Evolutionary conservation across 1,284 basidiomycete species (phyloP).

Genomic region (Heterobasidion annosum): DNA sequence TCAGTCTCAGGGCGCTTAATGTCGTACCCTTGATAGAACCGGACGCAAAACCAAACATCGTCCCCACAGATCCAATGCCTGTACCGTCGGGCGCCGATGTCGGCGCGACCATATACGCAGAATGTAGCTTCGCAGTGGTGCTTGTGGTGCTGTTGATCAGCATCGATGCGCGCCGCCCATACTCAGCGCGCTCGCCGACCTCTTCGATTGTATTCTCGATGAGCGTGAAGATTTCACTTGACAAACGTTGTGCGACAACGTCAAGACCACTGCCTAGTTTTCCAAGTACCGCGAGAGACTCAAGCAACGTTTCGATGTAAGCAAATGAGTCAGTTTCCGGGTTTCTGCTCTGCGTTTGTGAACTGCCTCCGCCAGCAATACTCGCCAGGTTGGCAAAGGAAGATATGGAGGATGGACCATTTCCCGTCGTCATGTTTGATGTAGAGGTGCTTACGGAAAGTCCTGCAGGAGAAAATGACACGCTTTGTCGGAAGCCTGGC

Average conservation of each 20-base stretch:
- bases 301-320: slow-evolving; percentile 91
- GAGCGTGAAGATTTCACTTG: slow-evolving; percentile 78
- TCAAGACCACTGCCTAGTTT: slow-evolving; percentile 85
- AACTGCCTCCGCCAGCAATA: slow-evolving; percentile 5
- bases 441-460: neutral
- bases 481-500: slow-evolving; percentile 27
- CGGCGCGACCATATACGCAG: slow-evolving; percentile 10
- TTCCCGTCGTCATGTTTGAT: slow-evolving; percentile 7
- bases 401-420: slow-evolving; percentile 13
- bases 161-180: slow-evolving; percentile 49
- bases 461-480: slow-evolving; percentile 8
- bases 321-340: slow-evolving; percentile 91
- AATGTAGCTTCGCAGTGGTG: slow-evolving; percentile 5
- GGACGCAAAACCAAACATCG: slow-evolving; percentile 7
- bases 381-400: slow-evolving; percentile 14
- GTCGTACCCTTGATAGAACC: slow-evolving; percentile 8
- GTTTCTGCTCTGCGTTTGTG: slow-evolving; percentile 32
- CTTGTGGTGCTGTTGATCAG: slow-evolving; percentile 14
- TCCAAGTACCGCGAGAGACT: slow-evolving; percentile 87
- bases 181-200: slow-evolving; percentile 82
- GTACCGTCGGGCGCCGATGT: slow-evolving; percentile 11
- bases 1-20: slow-evolving; percentile 42
- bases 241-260: slow-evolving; percentile 74
- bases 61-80: slow-evolving; percentile 14
- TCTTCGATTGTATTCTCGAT: slow-evolving; percentile 88